phyloP scores from a whole-genome alignment of 495 filamentous ascomycete genomes.

The Aspergillus leporis region DNA sequence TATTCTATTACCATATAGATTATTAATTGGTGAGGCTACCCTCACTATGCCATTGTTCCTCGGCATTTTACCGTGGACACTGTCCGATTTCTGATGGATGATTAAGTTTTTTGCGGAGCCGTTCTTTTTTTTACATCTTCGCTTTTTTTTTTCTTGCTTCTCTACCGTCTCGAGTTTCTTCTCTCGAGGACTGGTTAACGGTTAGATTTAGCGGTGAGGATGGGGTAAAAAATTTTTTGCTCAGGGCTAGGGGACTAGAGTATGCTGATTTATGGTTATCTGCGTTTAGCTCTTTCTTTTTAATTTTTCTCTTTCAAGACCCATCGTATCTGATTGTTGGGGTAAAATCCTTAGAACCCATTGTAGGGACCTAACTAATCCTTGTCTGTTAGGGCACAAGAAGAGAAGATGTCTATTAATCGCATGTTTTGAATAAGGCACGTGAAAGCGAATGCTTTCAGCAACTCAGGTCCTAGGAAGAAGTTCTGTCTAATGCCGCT shows the following conservation, averaged over 20 bases:
- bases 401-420: not conserved
- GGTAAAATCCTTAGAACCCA: not conserved
- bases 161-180: not conserved
- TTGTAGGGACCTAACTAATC: not conserved
- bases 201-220: constrained; percentile 1
- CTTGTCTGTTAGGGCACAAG: not conserved
- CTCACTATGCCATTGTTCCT: not conserved
- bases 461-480: not conserved
- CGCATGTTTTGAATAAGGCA: not conserved
- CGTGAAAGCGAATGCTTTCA: not conserved
- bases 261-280: constrained; percentile 1
- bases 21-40: not conserved
- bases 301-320: not conserved
- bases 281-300: not conserved
- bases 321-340: not conserved
- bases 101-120: not conserved
- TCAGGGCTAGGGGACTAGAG: not conserved
- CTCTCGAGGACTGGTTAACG: not conserved
- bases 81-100: not conserved
- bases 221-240: not conserved
- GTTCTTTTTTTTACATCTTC: not conserved
- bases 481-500: not conserved
- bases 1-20: not conserved
- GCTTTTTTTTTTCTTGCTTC: not conserved
- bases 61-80: not conserved